Evolutionary conservation across 495 filamentous ascomycete species (phyloP).

Genomic region (Penicillium maclennaniae): DNA sequence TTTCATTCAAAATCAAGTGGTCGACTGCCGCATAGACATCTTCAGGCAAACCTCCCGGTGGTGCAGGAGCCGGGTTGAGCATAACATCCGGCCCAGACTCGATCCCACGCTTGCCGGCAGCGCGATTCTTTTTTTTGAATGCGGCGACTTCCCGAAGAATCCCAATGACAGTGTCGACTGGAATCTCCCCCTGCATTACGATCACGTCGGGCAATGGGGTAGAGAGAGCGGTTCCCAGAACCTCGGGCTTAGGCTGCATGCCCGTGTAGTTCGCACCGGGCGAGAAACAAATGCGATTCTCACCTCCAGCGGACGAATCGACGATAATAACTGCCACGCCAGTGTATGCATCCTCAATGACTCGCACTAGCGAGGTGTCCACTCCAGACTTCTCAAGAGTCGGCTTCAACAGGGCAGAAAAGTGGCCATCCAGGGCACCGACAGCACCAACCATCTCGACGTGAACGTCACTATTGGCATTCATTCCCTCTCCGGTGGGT

Average conservation of each 20-base stretch:
- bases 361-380: conserved; percentile 51
- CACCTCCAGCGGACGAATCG: conserved; percentile 70
- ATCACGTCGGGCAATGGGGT: conserved; percentile 57
- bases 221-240: conserved; percentile 36
- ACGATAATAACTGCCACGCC: conserved; percentile 81
- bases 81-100: conserved; percentile 53
- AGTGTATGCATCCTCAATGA: conserved; percentile 54
- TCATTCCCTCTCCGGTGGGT: conserved; percentile 15
- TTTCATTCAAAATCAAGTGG: conserved; percentile 87
- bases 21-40: conserved; percentile 65
- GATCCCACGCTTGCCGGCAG: conserved; percentile 43
- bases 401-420: conserved; percentile 31
- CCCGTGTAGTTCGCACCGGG: conserved; percentile 73
- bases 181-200: conserved; percentile 88
- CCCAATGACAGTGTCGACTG: conserved; percentile 63
- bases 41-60: conserved; percentile 56
- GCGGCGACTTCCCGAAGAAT: conserved; percentile 47
- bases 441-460: conserved; percentile 84
- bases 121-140: conserved; percentile 42
- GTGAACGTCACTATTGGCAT: conserved; percentile 43
- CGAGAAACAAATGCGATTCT: conserved; percentile 82
- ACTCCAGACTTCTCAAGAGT: conserved; percentile 59
- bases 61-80: conserved; percentile 83
- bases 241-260: conserved; percentile 38
- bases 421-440: conserved; percentile 55